Percentiles rank a stretch among this genome's conserved stretches.
phyloP scores from a whole-genome alignment of 805 yeast genomes.

The Wickerhamiella siamensis region DNA sequence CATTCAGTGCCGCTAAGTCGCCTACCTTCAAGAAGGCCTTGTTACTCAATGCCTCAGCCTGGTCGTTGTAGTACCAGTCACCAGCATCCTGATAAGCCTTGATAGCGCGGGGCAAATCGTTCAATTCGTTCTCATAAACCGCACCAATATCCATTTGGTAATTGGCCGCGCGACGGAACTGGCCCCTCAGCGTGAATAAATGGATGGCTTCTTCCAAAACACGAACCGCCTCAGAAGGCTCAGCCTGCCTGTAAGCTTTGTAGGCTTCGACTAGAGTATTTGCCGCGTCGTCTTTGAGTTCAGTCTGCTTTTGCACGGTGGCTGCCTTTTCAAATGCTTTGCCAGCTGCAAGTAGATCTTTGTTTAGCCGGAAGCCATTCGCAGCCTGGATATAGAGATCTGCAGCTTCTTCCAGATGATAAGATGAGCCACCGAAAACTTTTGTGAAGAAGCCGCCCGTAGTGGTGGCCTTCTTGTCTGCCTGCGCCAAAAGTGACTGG shows the following conservation, averaged over 20 bases:
- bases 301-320: conserved; percentile 56
- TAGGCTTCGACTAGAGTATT: conserved; percentile 80
- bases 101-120: conserved; percentile 55
- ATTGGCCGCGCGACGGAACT: conserved; percentile 91
- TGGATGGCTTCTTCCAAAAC: conserved; percentile 65
- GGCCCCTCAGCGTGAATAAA: conserved; percentile 79
- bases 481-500: conserved; percentile 30
- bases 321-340: conserved; percentile 78
- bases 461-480: conserved; percentile 52
- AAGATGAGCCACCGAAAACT: conserved; percentile 41
- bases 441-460: conserved; percentile 42
- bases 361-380: conserved; percentile 66
- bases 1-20: conserved; percentile 64
- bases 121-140: conserved; percentile 61
- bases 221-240: conserved; percentile 63
- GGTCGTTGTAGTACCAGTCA: conserved; percentile 89
- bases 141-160: conserved; percentile 84
- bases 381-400: conserved; percentile 88
- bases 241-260: conserved; percentile 64
- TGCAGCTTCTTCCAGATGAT: conserved; percentile 78
- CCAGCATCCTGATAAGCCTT: conserved; percentile 82
- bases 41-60: conserved; percentile 78
- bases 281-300: conserved; percentile 79
- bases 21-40: conserved; percentile 84
- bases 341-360: conserved; percentile 61